Percentiles rank a stretch among this genome's conserved stretches.
Evolutionary conservation across 257 asterid species (phyloP).

Genomic region (Petrea volubilis): DNA sequence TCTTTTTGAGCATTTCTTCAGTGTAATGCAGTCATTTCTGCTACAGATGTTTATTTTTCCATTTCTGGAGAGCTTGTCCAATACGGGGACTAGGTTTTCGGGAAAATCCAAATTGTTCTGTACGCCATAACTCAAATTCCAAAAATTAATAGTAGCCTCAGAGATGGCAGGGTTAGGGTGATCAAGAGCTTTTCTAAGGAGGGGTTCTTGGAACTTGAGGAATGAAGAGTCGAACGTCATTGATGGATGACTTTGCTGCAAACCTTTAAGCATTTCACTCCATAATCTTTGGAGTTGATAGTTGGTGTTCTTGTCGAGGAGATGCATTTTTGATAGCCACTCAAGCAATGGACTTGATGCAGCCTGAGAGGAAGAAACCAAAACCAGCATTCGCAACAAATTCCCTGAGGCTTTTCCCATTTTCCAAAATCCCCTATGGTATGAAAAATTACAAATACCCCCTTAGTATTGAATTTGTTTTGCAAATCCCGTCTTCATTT

Average conservation of each 20-base stretch:
- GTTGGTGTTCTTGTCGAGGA: slow-evolving; percentile 35
- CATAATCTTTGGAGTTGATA: slow-evolving; percentile 55
- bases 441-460: too few species aligned
- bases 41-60: slow-evolving; percentile 56
- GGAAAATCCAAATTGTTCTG: slow-evolving; percentile 66
- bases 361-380: slow-evolving; percentile 42
- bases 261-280: slow-evolving; percentile 47
- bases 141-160: slow-evolving; percentile 51
- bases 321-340: slow-evolving; percentile 61
- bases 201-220: slow-evolving; percentile 55
- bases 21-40: slow-evolving; percentile 29
- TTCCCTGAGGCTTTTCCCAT: too few species aligned
- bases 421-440: too few species aligned
- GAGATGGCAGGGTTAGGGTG: slow-evolving; percentile 65
- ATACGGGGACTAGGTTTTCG: slow-evolving; percentile 47
- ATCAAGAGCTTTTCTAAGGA: slow-evolving; percentile 64
- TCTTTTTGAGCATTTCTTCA: slow-evolving; percentile 67
- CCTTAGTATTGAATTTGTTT: too few species aligned
- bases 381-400: too few species aligned
- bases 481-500: too few species aligned
- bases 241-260: slow-evolving; percentile 57
- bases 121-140: slow-evolving; percentile 73
- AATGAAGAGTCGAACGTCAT: slow-evolving; percentile 52
- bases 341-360: slow-evolving; percentile 53
- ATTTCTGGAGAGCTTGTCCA: slow-evolving; percentile 68